Percentiles rank a stretch among this genome's conserved stretches.
phyloP scores from a whole-genome alignment of 257 asterid species.

The Forsythia suspensa region DNA sequence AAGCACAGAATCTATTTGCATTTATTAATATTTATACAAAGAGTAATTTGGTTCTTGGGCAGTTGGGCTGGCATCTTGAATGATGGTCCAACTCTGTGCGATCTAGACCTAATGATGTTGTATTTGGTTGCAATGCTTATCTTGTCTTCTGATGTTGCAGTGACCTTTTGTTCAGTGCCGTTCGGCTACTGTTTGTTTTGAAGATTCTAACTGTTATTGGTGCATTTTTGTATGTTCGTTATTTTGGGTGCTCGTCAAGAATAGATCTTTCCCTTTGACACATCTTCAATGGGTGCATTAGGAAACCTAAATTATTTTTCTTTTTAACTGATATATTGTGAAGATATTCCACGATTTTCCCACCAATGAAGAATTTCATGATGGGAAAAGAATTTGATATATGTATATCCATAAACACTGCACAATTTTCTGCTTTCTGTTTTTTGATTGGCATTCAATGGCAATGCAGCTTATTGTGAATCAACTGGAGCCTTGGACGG shows the following conservation, averaged over 20 bases:
- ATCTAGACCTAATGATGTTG: too few species aligned
- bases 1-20: too few species aligned
- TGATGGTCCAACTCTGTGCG: not conserved
- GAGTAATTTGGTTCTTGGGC: not conserved
- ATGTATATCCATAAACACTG: not conserved
- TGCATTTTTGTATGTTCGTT: not conserved
- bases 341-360: not conserved
- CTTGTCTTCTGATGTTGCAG: too few species aligned
- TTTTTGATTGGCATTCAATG: slow-evolving; percentile 16
- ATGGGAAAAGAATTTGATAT: not conserved
- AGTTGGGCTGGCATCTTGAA: not conserved
- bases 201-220: not conserved
- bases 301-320: not conserved
- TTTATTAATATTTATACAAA: too few species aligned
- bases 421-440: not conserved
- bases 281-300: not conserved
- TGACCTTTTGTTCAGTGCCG: too few species aligned
- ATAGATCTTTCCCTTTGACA: not conserved
- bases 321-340: not conserved
- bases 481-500: slow-evolving; percentile 91
- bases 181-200: not conserved
- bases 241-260: not conserved
- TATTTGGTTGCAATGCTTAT: too few species aligned
- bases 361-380: not conserved
- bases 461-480: slow-evolving; percentile 64